Evolutionary conservation across 2,329 filamentous ascomycete species (phyloP).

Genomic region (Tricladium varicosporioides): DNA sequence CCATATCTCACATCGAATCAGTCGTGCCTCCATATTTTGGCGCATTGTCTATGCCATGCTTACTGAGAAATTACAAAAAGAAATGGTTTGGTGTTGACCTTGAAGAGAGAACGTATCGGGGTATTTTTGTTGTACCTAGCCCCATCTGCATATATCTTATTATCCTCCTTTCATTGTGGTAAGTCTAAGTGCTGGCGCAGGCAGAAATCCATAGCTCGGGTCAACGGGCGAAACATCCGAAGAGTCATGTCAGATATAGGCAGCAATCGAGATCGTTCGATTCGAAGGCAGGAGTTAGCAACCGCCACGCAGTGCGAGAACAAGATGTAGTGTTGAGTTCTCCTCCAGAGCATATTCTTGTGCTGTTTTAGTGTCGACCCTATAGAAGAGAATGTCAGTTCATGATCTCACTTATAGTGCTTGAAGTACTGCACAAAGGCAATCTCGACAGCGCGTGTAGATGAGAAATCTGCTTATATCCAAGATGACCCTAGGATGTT

Average conservation of each 20-base stretch:
- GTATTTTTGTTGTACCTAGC: no score
- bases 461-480: neutral
- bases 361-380: conserved; percentile 93
- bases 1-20: no score
- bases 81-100: no score
- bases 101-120: no score
- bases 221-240: neutral
- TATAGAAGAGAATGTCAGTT: conserved; percentile 38
- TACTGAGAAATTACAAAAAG: no score
- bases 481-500: neutral
- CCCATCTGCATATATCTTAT: no score
- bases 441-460: no score
- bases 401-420: neutral
- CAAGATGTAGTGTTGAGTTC: conserved; percentile 90
- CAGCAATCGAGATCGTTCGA: neutral
- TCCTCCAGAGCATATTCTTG: conserved; percentile 87
- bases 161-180: no score
- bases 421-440: neutral
- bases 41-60: no score
- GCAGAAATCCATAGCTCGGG: neutral
- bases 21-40: no score
- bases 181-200: no score
- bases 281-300: neutral
- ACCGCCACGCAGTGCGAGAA: conserved; percentile 89
- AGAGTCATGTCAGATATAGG: neutral